Evolutionary conservation across 208 protist species (phyloP), one percentile per base, ranked within the genome.

Genomic region (Angomonas ambiguus): DNA sequence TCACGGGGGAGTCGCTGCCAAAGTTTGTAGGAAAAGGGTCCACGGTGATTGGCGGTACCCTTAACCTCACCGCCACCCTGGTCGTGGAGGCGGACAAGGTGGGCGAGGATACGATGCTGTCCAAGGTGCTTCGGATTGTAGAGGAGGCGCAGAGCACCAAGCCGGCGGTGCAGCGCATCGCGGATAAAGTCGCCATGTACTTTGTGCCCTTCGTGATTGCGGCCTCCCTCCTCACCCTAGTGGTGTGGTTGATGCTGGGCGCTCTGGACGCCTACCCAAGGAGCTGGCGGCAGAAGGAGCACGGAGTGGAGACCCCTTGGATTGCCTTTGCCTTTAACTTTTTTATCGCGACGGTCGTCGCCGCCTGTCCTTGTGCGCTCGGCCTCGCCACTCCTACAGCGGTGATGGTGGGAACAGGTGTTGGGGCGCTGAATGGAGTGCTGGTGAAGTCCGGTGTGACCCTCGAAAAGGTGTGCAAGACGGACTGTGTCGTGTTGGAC

Each of bases 341-440:
- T 65, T 93, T 90, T 45, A 97, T 98, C 45, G 71, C 96, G 1
- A 96, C 97, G 1, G 67, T 99, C 49, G 96, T 99, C 0, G 92
- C 98, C 3, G 95, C 97, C 18, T 99, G 98, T 71, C 98, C 98
- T n/a, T 99, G 98, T 72, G 92, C 98, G 27, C 70, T 99, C 16
- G 97, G 97, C 16, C 82, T 99, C 6, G 97, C 97, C 0, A 98
- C 96, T 28, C 98, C 98, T 0, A 99, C 98, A 1, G 97, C 95
- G 5, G 91, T 98, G 41, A 98, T 99, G 95, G 97, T 98, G 1
- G 96, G 93, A 33, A 98, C 96, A 6, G 97, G 97, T 41, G 88
- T 98, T 20, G 98, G 89, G 2, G 93, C 93, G 0, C 69, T 65
- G 32, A 73, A 81, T 42, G 96, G 96, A 6, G 81, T 99, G 28